A percentile compares a stretch with the other conserved stretches of the same genome.
These are phyloP conservation scores for Cadophora luteo-olivacea DNA, from an alignment of 2,329 filamentous ascomycete genomes.

Conservation along the genomic window DNA sequence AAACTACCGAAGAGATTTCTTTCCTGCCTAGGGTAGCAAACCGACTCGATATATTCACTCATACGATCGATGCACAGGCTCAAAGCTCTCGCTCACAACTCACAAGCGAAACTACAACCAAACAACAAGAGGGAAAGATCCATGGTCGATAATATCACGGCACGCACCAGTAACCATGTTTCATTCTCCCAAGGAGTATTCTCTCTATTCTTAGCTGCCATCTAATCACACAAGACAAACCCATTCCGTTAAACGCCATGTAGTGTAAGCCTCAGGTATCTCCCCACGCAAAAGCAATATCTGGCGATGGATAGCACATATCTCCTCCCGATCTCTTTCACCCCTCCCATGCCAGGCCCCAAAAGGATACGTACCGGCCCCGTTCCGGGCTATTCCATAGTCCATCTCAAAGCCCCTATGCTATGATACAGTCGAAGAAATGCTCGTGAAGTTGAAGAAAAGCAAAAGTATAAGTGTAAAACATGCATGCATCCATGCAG, in stretches of 20 bases:
- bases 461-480: background rate
- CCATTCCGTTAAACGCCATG: background rate
- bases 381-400: background rate
- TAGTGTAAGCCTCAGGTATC: background rate
- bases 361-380: background rate
- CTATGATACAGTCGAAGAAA: background rate
- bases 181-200: background rate
- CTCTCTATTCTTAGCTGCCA: background rate
- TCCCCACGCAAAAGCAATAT: no score
- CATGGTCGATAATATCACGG: background rate
- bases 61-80: no score
- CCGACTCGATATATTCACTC: no score
- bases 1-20: no score
- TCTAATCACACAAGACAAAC: background rate
- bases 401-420: background rate
- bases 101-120: background rate
- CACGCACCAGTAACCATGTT: background rate
- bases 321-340: background rate
- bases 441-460: background rate
- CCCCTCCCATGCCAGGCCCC: background rate
- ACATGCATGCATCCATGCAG: no score
- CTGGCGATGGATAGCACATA: constrained; percentile 9
- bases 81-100: no score
- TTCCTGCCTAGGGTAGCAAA: no score
- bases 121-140: background rate